A percentile compares a stretch with the other conserved stretches of the same genome.
Evolutionary conservation across 139 green algal genomes (phyloP).

Genomic region (Pseudopediastrum boryanum): DNA sequence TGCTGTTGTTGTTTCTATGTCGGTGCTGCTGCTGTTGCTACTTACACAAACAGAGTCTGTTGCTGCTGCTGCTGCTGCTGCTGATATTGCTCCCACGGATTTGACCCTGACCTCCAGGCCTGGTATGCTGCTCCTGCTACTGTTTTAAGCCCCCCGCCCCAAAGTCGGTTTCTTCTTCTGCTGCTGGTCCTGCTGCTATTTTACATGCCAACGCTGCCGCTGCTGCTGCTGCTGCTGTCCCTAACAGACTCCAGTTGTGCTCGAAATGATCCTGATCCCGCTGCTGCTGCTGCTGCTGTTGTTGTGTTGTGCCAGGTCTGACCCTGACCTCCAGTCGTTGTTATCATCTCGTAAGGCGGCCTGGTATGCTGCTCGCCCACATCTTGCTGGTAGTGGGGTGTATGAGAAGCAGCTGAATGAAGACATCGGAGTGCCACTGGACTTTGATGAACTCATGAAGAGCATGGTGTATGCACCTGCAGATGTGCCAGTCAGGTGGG

Average conservation of each 20-base stretch:
- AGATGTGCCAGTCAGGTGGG: conserved; percentile 38
- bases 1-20: no score
- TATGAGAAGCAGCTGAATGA: conserved; percentile 1
- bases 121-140: no score
- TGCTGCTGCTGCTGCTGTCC: not conserved
- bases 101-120: no score
- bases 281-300: not conserved
- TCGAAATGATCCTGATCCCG: not conserved
- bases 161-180: no score
- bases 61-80: no score
- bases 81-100: no score
- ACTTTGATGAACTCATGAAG: conserved; percentile 57
- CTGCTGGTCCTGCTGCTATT: no score
- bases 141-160: no score
- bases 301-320: conserved; percentile 3
- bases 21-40: no score
- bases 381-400: conserved; percentile 13
- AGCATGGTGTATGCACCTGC: conserved; percentile 44
- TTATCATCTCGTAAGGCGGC: conserved; percentile 10
- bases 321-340: conserved; percentile 22
- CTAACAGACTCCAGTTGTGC: not conserved
- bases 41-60: no score
- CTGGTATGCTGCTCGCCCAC: conserved; percentile 12
- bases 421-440: conserved; percentile 45
- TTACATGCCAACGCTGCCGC: no score